Evolutionary conservation across 805 yeast species (phyloP).

Genomic region (Monosporozyma aquatica): DNA sequence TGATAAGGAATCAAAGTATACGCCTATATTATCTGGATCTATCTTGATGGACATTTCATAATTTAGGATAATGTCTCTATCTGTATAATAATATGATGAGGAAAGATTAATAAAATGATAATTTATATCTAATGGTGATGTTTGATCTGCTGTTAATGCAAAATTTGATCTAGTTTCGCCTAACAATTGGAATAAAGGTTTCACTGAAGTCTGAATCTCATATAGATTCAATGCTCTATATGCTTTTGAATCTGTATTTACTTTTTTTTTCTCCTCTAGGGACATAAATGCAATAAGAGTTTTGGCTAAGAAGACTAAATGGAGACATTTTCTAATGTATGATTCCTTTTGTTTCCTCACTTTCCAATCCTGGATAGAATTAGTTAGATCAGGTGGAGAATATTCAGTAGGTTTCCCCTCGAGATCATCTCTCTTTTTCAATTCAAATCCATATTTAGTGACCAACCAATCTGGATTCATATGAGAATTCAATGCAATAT

Average conservation of each 20-base stretch:
- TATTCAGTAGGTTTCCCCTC: constrained; percentile 23
- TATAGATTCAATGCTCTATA: constrained; percentile 20
- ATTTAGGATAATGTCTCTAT: constrained; percentile 38
- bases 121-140: constrained; percentile 18
- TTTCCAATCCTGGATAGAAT: constrained; percentile 24
- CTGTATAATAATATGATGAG: constrained; percentile 40
- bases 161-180: constrained; percentile 16
- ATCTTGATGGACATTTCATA: constrained; percentile 34
- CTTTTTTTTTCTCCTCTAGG: constrained; percentile 6
- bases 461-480: constrained; percentile 47
- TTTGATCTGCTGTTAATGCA: neutral
- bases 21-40: constrained; percentile 40
- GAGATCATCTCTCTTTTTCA: constrained; percentile 22
- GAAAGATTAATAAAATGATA: constrained; percentile 39
- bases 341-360: constrained; percentile 37
- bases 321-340: constrained; percentile 45
- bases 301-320: constrained; percentile 40
- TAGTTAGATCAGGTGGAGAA: constrained; percentile 41
- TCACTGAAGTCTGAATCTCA: constrained; percentile 18
- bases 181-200: constrained; percentile 26
- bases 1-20: constrained; percentile 50
- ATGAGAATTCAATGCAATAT: constrained; percentile 45
- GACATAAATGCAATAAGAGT: constrained; percentile 18
- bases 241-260: constrained; percentile 18
- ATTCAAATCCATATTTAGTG: constrained; percentile 38